Percentiles rank a stretch among this genome's conserved stretches.
Evolutionary conservation across 768 basidiomycete genomes (phyloP).

Genomic region (Chalciporus pseudorubinellus): DNA sequence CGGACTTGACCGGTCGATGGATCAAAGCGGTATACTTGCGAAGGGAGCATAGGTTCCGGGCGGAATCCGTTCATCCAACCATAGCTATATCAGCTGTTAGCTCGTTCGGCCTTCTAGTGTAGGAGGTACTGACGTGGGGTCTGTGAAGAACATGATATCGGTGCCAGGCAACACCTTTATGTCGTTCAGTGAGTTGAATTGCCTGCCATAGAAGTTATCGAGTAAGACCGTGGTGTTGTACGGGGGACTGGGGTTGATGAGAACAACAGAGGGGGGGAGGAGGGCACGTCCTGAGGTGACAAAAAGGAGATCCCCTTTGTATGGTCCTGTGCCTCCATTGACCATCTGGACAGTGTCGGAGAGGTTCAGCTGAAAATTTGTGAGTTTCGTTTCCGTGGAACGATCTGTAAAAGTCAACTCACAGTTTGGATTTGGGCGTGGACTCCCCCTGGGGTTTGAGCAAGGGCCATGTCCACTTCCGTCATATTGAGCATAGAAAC

Average conservation of each 20-base stretch:
- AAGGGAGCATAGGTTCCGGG: conserved; percentile 60
- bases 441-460: conserved; percentile 34
- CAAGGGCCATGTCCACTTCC: conserved; percentile 48
- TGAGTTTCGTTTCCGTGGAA: not conserved
- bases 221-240: conserved; percentile 67
- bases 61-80: conserved; percentile 68
- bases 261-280: conserved; percentile 57
- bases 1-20: conserved; percentile 60
- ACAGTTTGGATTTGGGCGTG: conserved; percentile 50
- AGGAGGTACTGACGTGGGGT: conserved; percentile 49
- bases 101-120: no score
- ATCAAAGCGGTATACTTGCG: conserved; percentile 56
- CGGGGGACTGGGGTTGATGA: conserved; percentile 62
- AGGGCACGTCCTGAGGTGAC: conserved; percentile 64
- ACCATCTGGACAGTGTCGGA: conserved; percentile 64
- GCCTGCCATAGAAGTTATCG: conserved; percentile 77
- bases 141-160: conserved; percentile 73
- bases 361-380: conserved; percentile 48
- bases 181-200: conserved; percentile 83
- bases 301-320: conserved; percentile 55
- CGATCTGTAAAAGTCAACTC: conserved; percentile 9
- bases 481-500: conserved; percentile 61
- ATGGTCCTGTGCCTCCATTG: conserved; percentile 66
- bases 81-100: conserved; percentile 41
- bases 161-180: conserved; percentile 67